Evolutionary conservation across 108 stramenopile species (phyloP).

Genomic region (Skeletonema potamos): DNA sequence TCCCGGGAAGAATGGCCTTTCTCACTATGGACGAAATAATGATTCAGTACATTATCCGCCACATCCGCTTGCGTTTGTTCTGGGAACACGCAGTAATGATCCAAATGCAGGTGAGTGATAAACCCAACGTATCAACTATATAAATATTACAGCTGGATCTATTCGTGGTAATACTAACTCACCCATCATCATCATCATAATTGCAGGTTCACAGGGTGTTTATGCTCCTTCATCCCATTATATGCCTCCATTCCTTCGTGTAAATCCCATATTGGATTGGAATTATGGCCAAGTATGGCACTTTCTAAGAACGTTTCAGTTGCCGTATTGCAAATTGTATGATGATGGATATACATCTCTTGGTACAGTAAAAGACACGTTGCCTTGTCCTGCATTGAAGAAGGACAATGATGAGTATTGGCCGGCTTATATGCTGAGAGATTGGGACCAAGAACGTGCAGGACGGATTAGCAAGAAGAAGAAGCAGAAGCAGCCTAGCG

Average conservation of each 20-base stretch:
- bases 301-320: conserved; percentile 82
- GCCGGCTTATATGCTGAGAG: conserved; percentile 88
- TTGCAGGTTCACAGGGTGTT: conserved; percentile 61
- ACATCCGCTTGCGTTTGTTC: conserved; percentile 87
- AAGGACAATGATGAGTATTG: conserved; percentile 56
- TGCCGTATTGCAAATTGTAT: conserved; percentile 95
- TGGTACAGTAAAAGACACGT: conserved; percentile 88
- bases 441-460: conserved; percentile 82
- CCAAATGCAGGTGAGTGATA: too few relatives aligned
- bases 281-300: conserved; percentile 91
- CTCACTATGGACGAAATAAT: conserved; percentile 4
- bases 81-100: conserved; percentile 93
- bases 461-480: conserved; percentile 61
- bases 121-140: too few relatives aligned
- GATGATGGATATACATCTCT: conserved; percentile 96
- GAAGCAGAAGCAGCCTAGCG: conserved; percentile 9
- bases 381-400: conserved; percentile 89
- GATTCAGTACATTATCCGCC: neutral
- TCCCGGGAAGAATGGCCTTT: conserved; percentile 24
- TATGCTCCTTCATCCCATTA: conserved; percentile 83
- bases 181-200: too few relatives aligned
- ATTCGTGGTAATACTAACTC: too few relatives aligned
- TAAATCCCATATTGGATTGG: conserved; percentile 96
- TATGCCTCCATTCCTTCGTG: conserved; percentile 98
- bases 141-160: neutral